Percentiles rank a stretch among this genome's conserved stretches.
phyloP scores from a whole-genome alignment of 768 basidiomycete species.

The Mycena rosella region DNA sequence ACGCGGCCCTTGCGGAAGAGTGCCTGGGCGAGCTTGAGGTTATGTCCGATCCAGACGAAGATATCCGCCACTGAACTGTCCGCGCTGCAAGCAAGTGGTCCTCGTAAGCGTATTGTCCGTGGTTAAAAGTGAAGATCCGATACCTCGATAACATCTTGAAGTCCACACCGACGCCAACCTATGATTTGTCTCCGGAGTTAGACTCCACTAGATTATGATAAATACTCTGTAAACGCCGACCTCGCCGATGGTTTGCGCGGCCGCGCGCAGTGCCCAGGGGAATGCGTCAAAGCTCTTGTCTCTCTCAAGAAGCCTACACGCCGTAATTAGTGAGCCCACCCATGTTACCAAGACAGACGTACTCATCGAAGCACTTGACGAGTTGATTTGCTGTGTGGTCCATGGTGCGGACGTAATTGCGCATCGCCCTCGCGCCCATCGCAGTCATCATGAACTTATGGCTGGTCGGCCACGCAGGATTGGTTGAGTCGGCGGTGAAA shows the following conservation, averaged over 20 bases:
- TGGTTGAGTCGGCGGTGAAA: slow-evolving; percentile 30
- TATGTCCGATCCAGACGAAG: slow-evolving; percentile 15
- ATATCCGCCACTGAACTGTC: slow-evolving; percentile 12
- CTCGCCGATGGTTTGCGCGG: slow-evolving; percentile 33
- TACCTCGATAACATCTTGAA: slow-evolving; percentile 30
- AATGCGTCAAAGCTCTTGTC: slow-evolving; percentile 25
- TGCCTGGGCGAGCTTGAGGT: slow-evolving; percentile 20
- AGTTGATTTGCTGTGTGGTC: slow-evolving; percentile 28
- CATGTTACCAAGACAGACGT: not conserved
- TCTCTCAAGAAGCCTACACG: slow-evolving; percentile 15
- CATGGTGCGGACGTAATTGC: slow-evolving; percentile 33
- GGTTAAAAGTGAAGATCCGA: not conserved
- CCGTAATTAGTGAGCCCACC: not conserved
- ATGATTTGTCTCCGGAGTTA: too few species aligned
- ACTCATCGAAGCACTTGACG: slow-evolving; percentile 25
- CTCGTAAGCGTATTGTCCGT: not conserved
- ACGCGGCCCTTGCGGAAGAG: slow-evolving; percentile 30
- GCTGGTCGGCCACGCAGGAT: slow-evolving; percentile 27
- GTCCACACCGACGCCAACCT: slow-evolving; percentile 27
- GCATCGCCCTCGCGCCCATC: slow-evolving; percentile 34
- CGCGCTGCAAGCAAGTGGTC: not conserved
- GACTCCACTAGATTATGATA: too few species aligned
- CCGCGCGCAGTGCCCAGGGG: slow-evolving; percentile 26
- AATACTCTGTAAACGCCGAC: too few species aligned
- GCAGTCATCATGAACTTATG: slow-evolving; percentile 38